Evolutionary conservation across 495 filamentous ascomycete species (phyloP).

Genomic region (Schizothecium vesticola): DNA sequence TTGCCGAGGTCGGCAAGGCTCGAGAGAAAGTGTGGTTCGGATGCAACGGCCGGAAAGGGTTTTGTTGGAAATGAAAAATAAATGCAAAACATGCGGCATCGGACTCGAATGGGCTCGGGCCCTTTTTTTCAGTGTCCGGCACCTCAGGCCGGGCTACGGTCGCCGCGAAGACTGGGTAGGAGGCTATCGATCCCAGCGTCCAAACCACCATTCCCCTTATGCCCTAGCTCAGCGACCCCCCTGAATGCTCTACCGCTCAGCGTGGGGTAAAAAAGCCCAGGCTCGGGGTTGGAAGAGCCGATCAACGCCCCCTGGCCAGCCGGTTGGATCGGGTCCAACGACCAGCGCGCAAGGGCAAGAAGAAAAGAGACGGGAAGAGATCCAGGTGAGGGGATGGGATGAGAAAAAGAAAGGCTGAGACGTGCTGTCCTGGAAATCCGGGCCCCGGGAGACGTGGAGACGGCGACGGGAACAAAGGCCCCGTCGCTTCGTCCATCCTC

Average conservation of each 20-base stretch:
- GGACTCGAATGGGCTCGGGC: neutral
- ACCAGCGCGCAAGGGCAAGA: neutral
- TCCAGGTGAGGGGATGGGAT: neutral
- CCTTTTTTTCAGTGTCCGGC: neutral
- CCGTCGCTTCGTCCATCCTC: neutral
- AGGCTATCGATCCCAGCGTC: neutral
- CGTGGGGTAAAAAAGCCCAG: neutral
- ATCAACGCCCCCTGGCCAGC: neutral
- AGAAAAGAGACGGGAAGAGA: neutral
- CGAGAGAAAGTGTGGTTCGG: neutral
- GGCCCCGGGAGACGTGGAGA: neutral
- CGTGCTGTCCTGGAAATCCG: neutral
- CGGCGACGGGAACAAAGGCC: neutral
- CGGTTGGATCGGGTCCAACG: neutral
- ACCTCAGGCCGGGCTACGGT: neutral
- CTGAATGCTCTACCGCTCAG: neutral
- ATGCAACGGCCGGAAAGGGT: conserved; percentile 2
- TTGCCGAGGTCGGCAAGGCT: conserved; percentile 10
- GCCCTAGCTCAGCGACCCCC: neutral
- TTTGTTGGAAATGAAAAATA: conserved; percentile 5
- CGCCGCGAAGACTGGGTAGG: neutral
- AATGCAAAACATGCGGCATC: conserved; percentile 9
- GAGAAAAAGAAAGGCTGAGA: neutral
- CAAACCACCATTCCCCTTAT: neutral
- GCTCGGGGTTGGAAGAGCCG: neutral